Base-by-base conservation (phyloP, 495 filamentous ascomycete species). In the Pseudoneurospora amorphoporcata region DNA sequence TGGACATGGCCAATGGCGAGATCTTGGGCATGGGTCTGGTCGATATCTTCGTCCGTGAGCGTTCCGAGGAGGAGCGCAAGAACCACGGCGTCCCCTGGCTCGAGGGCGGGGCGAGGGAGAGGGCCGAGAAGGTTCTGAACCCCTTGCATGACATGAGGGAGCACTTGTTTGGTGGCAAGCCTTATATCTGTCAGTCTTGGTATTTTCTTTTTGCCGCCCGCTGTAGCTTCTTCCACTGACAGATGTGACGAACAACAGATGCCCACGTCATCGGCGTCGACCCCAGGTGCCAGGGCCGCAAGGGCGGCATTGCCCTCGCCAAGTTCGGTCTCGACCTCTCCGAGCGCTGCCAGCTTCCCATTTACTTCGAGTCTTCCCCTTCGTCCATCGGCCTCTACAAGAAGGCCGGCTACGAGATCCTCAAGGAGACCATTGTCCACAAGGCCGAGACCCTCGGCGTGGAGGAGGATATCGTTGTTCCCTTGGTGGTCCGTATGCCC, bases 311-410 rank as follows among this genome's bases (percentile, higher is more conserved):
- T 0, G 79, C 75, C 32, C 70, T 87, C 0, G 76, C 83, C 7
- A 75, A 79, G 69, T 86, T 81, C 82, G 86, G 84, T 19, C 73
- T 85, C 38, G 75, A 77, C 0, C 75, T 80, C 7, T 82, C 82
- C 7, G 82, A 86, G 65, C 75, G 79, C 23, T 77, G 81, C 37
- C 72, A 75, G 1, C 72, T 86, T 10, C 83, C 85, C 72, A 41
- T 79, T 9, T 81, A 81, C 70, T 81, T 79, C 43, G 79, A 81
- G 74, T 70, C 79, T 32, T 81, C 79, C 19, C 77, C 76, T 9
- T 73, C 76, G 3, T 73, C 71, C 2, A 71, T 78, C 8, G 70
- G 73, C 17, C 72, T 81, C 3, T 81, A 81, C 73, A 41, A 73
- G 47, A 79, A 78, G 69, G 16, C 78, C 38, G 79, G 79, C 19